phyloP scores from a whole-genome alignment of 352 stramenopile genomes.

The Thraustochytrium sp. region DNA sequence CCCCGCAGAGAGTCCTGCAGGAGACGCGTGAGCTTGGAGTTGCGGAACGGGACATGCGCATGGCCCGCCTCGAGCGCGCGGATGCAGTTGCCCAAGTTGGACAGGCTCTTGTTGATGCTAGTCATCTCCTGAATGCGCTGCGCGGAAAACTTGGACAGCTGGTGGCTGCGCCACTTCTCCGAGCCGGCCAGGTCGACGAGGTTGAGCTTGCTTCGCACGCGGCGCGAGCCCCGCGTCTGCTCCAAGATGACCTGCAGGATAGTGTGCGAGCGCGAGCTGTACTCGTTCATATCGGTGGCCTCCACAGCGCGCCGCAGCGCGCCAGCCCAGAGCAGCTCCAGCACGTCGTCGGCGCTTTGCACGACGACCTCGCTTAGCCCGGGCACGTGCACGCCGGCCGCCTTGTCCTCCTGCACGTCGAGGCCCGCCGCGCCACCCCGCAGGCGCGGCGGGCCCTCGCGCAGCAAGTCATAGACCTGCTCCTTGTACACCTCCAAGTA shows the following conservation, averaged over 20 bases:
- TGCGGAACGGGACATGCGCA: constrained; percentile 79
- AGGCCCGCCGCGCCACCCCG: constrained; percentile 63
- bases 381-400: constrained; percentile 80
- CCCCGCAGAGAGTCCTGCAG: constrained; percentile 76
- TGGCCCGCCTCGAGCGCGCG: constrained; percentile 55
- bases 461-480: constrained; percentile 88
- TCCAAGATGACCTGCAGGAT: constrained; percentile 78
- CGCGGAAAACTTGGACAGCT: constrained; percentile 64
- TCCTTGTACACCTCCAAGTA: constrained; percentile 91
- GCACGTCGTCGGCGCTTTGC: constrained; percentile 69
- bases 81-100: constrained; percentile 81
- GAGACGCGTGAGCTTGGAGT: constrained; percentile 84
- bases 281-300: constrained; percentile 81
- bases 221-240: constrained; percentile 43
- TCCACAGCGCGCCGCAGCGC: constrained; percentile 77
- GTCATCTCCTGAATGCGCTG: constrained; percentile 84
- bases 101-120: constrained; percentile 85
- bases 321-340: constrained; percentile 69
- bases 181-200: constrained; percentile 84
- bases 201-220: constrained; percentile 80
- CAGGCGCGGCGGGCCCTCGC: constrained; percentile 32
- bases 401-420: constrained; percentile 71
- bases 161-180: constrained; percentile 77
- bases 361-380: constrained; percentile 82
- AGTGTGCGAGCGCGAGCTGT: constrained; percentile 76